A percentile compares a stretch with the other conserved stretches of the same genome.
phyloP scores from a whole-genome alignment of 2,329 filamentous ascomycete species.

The Penicillium sp. region DNA sequence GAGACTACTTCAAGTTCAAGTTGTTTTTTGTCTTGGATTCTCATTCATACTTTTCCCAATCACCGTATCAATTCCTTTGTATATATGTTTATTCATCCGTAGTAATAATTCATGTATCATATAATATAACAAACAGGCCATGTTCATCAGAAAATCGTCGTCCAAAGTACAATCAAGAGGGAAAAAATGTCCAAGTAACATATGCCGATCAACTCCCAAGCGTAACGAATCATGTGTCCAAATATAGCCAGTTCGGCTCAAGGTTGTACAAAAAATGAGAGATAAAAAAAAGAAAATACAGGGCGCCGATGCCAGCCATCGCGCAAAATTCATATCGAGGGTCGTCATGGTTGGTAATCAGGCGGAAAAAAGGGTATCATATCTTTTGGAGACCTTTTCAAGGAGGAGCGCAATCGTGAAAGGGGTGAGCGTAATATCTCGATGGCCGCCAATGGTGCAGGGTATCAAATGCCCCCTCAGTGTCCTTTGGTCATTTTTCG shows the following conservation, averaged over 20 bases:
- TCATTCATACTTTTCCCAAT: no score
- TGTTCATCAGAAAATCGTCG: slow-evolving; percentile 9
- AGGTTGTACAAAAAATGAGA: slow-evolving; percentile 8
- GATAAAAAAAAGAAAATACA: no score
- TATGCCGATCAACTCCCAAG: slow-evolving; percentile 3
- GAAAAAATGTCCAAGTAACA: not conserved
- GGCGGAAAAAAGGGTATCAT: slow-evolving; percentile 11
- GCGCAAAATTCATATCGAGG: slow-evolving; percentile 1
- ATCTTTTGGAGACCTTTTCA: slow-evolving; percentile 5
- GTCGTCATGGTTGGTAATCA: slow-evolving; percentile 2
- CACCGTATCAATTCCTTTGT: no score
- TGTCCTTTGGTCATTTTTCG: not conserved
- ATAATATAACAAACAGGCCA: slow-evolving; percentile 6
- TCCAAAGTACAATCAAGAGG: slow-evolving; percentile 13
- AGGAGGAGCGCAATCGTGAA: not conserved
- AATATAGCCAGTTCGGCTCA: not conserved
- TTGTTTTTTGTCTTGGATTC: no score
- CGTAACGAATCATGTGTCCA: not conserved
- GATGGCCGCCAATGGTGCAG: not conserved
- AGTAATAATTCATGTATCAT: slow-evolving; percentile 6
- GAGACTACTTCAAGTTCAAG: no score
- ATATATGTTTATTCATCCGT: not conserved
- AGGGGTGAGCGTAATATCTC: not conserved
- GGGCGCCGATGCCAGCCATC: not conserved
- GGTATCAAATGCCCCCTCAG: not conserved